phyloP scores from a whole-genome alignment of 2,329 filamentous ascomycete species.

The Ophiostoma sp. region DNA sequence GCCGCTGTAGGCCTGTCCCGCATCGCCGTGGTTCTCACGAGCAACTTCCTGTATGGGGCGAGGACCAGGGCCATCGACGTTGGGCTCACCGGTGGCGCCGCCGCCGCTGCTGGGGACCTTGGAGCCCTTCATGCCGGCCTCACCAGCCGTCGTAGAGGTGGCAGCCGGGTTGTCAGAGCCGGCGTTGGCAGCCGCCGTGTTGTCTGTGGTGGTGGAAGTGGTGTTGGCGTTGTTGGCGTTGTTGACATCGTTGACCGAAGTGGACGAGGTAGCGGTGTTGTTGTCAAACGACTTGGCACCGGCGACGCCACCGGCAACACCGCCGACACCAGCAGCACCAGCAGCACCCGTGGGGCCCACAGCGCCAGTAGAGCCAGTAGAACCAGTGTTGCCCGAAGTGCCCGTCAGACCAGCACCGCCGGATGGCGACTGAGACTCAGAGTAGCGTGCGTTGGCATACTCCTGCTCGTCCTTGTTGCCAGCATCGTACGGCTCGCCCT shows the following conservation, averaged over 20 bases:
- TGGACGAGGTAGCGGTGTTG: background rate
- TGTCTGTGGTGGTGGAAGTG: background rate
- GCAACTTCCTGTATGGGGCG: slow-evolving; percentile 44
- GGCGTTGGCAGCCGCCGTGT: background rate
- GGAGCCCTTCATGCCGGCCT: slow-evolving; percentile 27
- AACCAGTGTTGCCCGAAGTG: background rate
- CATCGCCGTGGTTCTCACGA: slow-evolving; percentile 37
- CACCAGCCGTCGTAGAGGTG: slow-evolving; percentile 11
- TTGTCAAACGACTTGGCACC: background rate
- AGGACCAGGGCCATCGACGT: slow-evolving; percentile 46
- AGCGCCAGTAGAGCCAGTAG: background rate
- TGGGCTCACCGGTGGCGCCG: slow-evolving; percentile 32
- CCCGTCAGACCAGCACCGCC: background rate
- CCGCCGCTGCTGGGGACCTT: slow-evolving; percentile 4
- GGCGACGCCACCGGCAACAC: background rate
- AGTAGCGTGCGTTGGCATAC: background rate
- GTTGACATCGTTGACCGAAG: background rate
- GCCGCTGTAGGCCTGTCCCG: slow-evolving; percentile 29
- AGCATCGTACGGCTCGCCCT: slow-evolving; percentile 73
- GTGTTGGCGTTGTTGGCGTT: background rate
- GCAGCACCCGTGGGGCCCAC: background rate
- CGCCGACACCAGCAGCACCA: background rate
- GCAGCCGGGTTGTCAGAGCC: slow-evolving; percentile 2
- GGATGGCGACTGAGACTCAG: background rate
- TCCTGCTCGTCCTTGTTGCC: slow-evolving; percentile 56